A percentile compares a stretch with the other conserved stretches of the same genome.
phyloP scores from a whole-genome alignment of 495 filamentous ascomycete genomes.

The Penicillium angulare region DNA sequence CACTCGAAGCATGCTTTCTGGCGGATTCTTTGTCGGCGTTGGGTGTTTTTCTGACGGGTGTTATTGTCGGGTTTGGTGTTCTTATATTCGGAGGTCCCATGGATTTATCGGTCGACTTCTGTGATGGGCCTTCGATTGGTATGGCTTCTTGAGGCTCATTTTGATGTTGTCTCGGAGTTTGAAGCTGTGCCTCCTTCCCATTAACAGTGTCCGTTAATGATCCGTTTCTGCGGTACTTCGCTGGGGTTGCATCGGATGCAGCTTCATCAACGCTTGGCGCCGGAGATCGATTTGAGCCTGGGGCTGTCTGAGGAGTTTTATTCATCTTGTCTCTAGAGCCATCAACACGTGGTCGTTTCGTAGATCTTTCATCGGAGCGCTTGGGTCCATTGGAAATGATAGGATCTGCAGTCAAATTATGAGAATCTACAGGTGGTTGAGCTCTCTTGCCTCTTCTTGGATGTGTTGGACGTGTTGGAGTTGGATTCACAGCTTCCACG shows the following conservation, averaged over 20 bases:
- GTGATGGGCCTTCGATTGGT: no score
- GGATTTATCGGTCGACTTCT: not conserved
- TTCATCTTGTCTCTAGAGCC: not conserved
- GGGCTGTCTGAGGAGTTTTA: not conserved
- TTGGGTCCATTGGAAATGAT: not conserved
- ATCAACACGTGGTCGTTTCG: not conserved
- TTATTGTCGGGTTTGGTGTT: no score
- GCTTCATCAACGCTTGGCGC: not conserved
- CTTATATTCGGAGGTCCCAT: not conserved
- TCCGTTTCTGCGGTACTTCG: not conserved
- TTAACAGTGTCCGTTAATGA: not conserved
- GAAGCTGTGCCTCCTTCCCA: not conserved
- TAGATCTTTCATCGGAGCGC: not conserved
- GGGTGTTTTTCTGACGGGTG: no score
- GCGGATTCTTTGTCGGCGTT: not conserved
- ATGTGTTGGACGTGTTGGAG: no score
- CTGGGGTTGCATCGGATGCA: not conserved
- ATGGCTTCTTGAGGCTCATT: no score
- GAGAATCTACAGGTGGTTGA: not conserved
- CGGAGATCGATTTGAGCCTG: not conserved
- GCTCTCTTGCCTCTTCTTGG: not conserved
- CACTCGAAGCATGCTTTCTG: constrained; percentile 6
- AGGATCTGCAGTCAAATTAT: not conserved
- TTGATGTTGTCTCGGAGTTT: not conserved
- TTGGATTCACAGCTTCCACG: no score